A percentile compares a stretch with the other conserved stretches of the same genome.
These are phyloP conservation scores for Takashimella tepidaria DNA, from an alignment of 1,284 basidiomycete species.

Conservation along the genomic window DNA sequence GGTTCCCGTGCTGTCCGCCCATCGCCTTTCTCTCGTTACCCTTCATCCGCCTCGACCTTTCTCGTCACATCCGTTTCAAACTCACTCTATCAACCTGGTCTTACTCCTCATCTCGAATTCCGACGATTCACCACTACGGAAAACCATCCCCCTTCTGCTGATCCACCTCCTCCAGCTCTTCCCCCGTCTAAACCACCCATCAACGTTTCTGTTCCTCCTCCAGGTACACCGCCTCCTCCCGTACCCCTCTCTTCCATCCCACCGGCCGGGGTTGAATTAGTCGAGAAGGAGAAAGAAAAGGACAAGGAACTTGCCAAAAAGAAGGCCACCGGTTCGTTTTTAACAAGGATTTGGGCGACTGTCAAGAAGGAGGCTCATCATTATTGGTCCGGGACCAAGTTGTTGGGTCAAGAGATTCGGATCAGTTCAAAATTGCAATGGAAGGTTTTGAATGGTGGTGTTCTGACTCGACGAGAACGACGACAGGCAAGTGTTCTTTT, in stretches of 20 bases:
- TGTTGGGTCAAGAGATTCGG: slow-evolving; percentile 88
- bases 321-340: slow-evolving; percentile 35
- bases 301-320: slow-evolving; percentile 45
- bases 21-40: background rate
- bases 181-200: slow-evolving; percentile 10
- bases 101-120: background rate
- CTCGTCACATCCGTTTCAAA: slow-evolving; percentile 1
- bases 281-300: slow-evolving; percentile 67
- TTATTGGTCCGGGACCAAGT: slow-evolving; percentile 95
- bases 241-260: slow-evolving; percentile 14
- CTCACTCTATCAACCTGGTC: background rate
- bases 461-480: slow-evolving; percentile 84
- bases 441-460: slow-evolving; percentile 88
- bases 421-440: slow-evolving; percentile 84
- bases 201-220: slow-evolving; percentile 23
- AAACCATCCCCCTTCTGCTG: slow-evolving; percentile 4
- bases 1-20: background rate
- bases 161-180: slow-evolving; percentile 7
- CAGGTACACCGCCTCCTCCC: slow-evolving; percentile 32
- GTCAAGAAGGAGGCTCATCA: slow-evolving; percentile 94
- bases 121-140: slow-evolving; percentile 26
- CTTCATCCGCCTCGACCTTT: slow-evolving; percentile 1
- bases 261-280: slow-evolving; percentile 47
- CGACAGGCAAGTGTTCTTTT: slow-evolving; percentile 63
- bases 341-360: slow-evolving; percentile 64